Conservation (phyloP, 345 rosid genomes). For the Salix koriyanagi region DNA sequence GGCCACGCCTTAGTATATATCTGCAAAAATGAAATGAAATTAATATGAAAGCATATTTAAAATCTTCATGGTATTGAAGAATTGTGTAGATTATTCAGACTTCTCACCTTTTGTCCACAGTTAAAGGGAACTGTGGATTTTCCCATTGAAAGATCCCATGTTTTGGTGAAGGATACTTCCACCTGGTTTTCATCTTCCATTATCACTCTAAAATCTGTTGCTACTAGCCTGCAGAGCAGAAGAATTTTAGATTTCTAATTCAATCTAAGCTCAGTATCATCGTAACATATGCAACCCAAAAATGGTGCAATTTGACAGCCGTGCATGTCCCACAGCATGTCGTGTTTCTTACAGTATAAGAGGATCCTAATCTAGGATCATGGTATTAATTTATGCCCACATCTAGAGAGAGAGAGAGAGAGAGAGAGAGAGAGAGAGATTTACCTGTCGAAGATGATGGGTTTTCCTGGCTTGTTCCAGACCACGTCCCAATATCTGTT, state of each 20-base stretch:
- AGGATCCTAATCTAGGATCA: too few species aligned
- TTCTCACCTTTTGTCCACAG: conserved; percentile 74
- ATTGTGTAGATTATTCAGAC: neutral
- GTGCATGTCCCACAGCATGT: too few species aligned
- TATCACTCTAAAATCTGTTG: conserved; percentile 9
- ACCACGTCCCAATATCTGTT: conserved; percentile 31
- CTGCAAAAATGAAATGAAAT: conserved; percentile 25
- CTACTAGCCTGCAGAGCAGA: conserved; percentile 1
- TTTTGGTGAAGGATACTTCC: conserved; percentile 24
- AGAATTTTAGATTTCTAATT: neutral
- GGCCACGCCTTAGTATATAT: conserved; percentile 63
- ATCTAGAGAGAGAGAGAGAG: too few species aligned
- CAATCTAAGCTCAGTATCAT: neutral
- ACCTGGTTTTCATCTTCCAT: conserved; percentile 20
- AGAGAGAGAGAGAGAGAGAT: neutral
- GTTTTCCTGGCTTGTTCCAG: conserved; percentile 26
- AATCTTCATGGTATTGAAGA: too few species aligned
- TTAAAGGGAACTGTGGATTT: conserved; percentile 58
- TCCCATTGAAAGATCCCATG: conserved; percentile 39
- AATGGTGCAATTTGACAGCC: too few species aligned
- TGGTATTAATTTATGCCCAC: too few species aligned
- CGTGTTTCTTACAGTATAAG: too few species aligned
- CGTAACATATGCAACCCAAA: too few species aligned
- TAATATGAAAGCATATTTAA: too few species aligned
- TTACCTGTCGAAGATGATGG: conserved; percentile 20